Evolutionary conservation across 352 stramenopile genomes (phyloP).

Genomic region (Phytophthora meadii): DNA sequence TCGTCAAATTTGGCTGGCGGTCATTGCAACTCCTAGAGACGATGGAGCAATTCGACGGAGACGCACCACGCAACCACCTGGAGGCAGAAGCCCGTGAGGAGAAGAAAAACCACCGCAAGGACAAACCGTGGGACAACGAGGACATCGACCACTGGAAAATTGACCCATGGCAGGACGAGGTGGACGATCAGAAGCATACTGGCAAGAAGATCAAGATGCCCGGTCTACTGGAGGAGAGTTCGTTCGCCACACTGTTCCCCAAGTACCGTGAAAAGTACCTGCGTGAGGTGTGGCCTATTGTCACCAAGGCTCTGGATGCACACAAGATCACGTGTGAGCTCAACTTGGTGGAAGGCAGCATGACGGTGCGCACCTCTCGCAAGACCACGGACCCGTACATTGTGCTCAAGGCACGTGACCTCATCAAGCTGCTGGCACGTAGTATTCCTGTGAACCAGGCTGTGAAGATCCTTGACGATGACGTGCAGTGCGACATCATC

Average conservation of each 20-base stretch:
- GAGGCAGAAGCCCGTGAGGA: slow-evolving; percentile 44
- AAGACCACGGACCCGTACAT: slow-evolving; percentile 98
- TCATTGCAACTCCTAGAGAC: slow-evolving; percentile 1
- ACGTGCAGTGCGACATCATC: slow-evolving; percentile 99
- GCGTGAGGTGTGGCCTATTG: slow-evolving; percentile 97
- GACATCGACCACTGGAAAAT: slow-evolving; percentile 99
- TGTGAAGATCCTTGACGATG: slow-evolving; percentile 98
- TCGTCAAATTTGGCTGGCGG: slow-evolving; percentile 33
- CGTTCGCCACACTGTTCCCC: slow-evolving; percentile 99
- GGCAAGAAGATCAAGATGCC: slow-evolving; percentile 71
- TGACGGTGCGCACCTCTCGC: slow-evolving; percentile 93
- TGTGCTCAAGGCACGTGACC: slow-evolving; percentile 98
- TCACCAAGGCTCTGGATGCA: slow-evolving; percentile 97
- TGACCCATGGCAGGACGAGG: slow-evolving; percentile 81
- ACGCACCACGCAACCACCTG: slow-evolving; percentile 52
- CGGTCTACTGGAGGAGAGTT: slow-evolving; percentile 97
- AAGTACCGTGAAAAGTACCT: slow-evolving; percentile 99
- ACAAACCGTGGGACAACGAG: slow-evolving; percentile 99
- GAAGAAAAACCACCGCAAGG: slow-evolving; percentile 97
- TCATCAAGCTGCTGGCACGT: slow-evolving; percentile 98
- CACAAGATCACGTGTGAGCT: slow-evolving; percentile 97
- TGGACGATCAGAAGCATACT: slow-evolving; percentile 85
- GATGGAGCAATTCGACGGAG: slow-evolving; percentile 82
- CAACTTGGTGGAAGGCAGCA: slow-evolving; percentile 97
- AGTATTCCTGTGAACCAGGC: slow-evolving; percentile 96